Evolutionary conservation across 495 filamentous ascomycete genomes (phyloP).

Genomic region (Jackrogersella minutella): DNA sequence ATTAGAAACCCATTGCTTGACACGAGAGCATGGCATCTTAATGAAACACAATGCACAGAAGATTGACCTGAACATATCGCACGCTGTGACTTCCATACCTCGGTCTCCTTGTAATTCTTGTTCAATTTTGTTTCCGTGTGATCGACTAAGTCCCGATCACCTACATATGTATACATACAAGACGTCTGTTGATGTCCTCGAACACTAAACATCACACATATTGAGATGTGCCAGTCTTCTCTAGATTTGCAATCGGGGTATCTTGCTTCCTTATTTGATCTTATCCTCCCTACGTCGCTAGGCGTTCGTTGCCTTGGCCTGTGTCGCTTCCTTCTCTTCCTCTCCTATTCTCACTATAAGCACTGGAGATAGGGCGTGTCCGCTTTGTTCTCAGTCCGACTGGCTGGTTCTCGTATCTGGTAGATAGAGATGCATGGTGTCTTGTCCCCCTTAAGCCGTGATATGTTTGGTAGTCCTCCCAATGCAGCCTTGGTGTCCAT

Average conservation of each 20-base stretch:
- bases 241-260: slow-evolving; percentile 31
- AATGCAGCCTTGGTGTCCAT: background rate
- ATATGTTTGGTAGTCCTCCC: background rate
- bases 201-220: background rate
- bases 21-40: background rate
- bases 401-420: background rate
- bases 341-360: background rate
- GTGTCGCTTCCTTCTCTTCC: background rate
- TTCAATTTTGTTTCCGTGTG: background rate
- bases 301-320: background rate
- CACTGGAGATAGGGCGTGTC: background rate
- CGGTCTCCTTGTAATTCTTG: background rate
- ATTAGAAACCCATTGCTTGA: background rate
- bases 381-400: background rate
- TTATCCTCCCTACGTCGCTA: background rate
- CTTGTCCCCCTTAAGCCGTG: background rate
- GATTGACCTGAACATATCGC: background rate
- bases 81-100: background rate
- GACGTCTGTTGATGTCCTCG: background rate
- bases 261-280: slow-evolving; percentile 20
- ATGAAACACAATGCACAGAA: background rate
- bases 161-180: background rate
- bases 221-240: slow-evolving; percentile 11
- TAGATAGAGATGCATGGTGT: background rate
- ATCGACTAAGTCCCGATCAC: background rate